Conservation (phyloP, 2,329 filamentous ascomycete species). For the Torrubiella hemipterigena region DNA sequence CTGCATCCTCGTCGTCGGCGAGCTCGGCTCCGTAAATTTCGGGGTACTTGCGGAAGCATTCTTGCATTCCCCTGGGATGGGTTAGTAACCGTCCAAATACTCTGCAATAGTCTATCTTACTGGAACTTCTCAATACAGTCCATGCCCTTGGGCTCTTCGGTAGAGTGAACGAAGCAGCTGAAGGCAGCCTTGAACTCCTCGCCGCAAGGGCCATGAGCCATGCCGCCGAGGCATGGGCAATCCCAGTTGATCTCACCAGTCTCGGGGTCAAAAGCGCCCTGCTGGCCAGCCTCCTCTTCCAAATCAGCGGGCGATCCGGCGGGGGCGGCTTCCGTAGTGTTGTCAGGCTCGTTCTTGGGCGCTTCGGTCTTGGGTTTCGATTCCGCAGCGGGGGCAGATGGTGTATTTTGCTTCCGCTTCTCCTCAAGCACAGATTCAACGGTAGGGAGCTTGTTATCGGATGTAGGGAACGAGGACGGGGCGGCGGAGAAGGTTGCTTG, state of each 20-base stretch:
- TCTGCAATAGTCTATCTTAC: slow-evolving; percentile 36
- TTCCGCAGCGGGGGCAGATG: slow-evolving; percentile 11
- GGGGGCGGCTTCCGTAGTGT: slow-evolving; percentile 11
- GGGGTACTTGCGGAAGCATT: slow-evolving; percentile 87
- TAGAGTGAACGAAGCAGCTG: slow-evolving; percentile 95
- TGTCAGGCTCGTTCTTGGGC: slow-evolving; percentile 10
- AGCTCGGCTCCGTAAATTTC: slow-evolving; percentile 88
- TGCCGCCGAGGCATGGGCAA: slow-evolving; percentile 91
- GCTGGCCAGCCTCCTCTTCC: slow-evolving; percentile 71
- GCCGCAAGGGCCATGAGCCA: slow-evolving; percentile 92
- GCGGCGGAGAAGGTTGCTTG: slow-evolving; percentile 19
- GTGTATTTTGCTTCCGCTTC: slow-evolving; percentile 38
- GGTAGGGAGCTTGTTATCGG: slow-evolving; percentile 40
- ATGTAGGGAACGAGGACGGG: slow-evolving; percentile 41
- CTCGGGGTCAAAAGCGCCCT: slow-evolving; percentile 95
- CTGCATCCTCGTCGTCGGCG: slow-evolving; percentile 39
- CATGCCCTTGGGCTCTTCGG: slow-evolving; percentile 92
- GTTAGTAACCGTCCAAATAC: slow-evolving; percentile 12
- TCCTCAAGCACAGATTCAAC: slow-evolving; percentile 56
- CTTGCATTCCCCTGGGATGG: slow-evolving; percentile 72
- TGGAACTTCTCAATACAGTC: slow-evolving; percentile 98
- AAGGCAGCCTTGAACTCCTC: slow-evolving; percentile 93
- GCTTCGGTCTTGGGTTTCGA: slow-evolving; percentile 15
- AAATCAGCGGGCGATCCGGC: slow-evolving; percentile 37
- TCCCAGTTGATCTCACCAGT: slow-evolving; percentile 99